A percentile compares a stretch with the other conserved stretches of the same genome.
These are phyloP conservation scores for Sporisorium scitamineum DNA, from an alignment of 1,284 basidiomycete genomes.

Conservation along the genomic window DNA sequence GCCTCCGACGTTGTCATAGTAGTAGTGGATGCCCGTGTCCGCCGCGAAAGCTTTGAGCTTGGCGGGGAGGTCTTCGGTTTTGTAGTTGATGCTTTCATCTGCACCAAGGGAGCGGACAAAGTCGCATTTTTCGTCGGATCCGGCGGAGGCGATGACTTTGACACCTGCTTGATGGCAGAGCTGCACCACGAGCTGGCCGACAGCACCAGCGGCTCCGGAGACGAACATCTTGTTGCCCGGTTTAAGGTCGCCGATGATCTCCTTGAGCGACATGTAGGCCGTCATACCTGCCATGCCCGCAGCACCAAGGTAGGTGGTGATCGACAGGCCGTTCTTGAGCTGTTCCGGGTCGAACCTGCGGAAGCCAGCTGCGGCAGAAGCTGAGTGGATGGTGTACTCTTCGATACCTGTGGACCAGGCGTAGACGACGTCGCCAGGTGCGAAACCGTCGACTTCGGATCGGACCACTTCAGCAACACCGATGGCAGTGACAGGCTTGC, in stretches of 20 bases:
- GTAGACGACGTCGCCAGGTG: slow-evolving; percentile 34
- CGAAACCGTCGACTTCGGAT: slow-evolving; percentile 26
- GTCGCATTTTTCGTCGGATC: slow-evolving; percentile 81
- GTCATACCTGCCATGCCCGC: slow-evolving; percentile 69
- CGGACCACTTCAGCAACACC: slow-evolving; percentile 43
- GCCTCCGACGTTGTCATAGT: slow-evolving; percentile 60
- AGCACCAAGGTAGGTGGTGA: slow-evolving; percentile 66
- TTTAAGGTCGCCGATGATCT: slow-evolving; percentile 54
- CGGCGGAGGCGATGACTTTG: slow-evolving; percentile 86
- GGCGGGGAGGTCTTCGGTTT: slow-evolving; percentile 73
- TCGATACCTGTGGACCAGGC: slow-evolving; percentile 40
- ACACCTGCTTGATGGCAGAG: slow-evolving; percentile 71
- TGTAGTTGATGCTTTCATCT: slow-evolving; percentile 87
- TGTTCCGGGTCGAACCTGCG: slow-evolving; percentile 36
- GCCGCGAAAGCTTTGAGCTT: slow-evolving; percentile 51
- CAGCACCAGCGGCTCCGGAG: slow-evolving; percentile 60
- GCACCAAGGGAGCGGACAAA: slow-evolving; percentile 88
- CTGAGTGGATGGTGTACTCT: slow-evolving; percentile 38
- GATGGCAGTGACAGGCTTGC: slow-evolving; percentile 40
- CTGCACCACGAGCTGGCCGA: slow-evolving; percentile 73
- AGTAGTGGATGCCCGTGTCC: slow-evolving; percentile 51
- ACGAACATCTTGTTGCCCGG: slow-evolving; percentile 59
- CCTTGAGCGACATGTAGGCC: slow-evolving; percentile 63
- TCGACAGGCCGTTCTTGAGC: slow-evolving; percentile 29
- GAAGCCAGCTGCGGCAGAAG: slow-evolving; percentile 8